A percentile compares a stretch with the other conserved stretches of the same genome.
These are phyloP conservation scores for Agrostemma githago DNA, from an alignment of 148 eudicot species.

Conservation along the genomic window DNA sequence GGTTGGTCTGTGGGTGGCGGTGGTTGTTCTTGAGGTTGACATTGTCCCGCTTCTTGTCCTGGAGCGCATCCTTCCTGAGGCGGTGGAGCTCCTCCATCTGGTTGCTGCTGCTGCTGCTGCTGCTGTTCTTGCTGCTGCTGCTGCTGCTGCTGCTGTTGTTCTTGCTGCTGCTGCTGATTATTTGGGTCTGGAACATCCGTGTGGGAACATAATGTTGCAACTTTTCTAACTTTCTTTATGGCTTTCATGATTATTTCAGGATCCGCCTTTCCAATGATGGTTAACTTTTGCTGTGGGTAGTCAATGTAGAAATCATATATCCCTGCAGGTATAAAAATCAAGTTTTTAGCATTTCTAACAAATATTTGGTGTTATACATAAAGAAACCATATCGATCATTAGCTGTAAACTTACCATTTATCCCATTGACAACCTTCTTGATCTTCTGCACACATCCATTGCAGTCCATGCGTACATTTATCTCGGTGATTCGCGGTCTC, in stretches of 20 bases:
- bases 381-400: background rate
- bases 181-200: slow-evolving; percentile 47
- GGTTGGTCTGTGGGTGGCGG: slow-evolving; percentile 28
- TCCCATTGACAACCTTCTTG: slow-evolving; percentile 77
- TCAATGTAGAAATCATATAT: slow-evolving; percentile 65
- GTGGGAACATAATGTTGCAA: slow-evolving; percentile 69
- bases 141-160: slow-evolving; percentile 14
- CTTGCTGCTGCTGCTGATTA: slow-evolving; percentile 18
- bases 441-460: slow-evolving; percentile 94
- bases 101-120: slow-evolving; percentile 26
- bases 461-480: slow-evolving; percentile 85
- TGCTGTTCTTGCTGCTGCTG: background rate
- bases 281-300: slow-evolving; percentile 63
- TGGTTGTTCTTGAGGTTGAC: slow-evolving; percentile 35
- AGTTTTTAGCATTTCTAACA: background rate
- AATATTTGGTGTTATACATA: background rate
- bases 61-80: slow-evolving; percentile 25
- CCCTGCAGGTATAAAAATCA: slow-evolving; percentile 38
- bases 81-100: slow-evolving; percentile 28
- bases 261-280: slow-evolving; percentile 73
- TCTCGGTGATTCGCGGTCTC: slow-evolving; percentile 78
- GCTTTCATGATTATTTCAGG: slow-evolving; percentile 80
- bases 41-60: slow-evolving; percentile 27
- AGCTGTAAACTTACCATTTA: slow-evolving; percentile 49
- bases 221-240: slow-evolving; percentile 68